phyloP scores from a whole-genome alignment of 2,329 filamentous ascomycete species.

The Coniochaeta sp. region DNA sequence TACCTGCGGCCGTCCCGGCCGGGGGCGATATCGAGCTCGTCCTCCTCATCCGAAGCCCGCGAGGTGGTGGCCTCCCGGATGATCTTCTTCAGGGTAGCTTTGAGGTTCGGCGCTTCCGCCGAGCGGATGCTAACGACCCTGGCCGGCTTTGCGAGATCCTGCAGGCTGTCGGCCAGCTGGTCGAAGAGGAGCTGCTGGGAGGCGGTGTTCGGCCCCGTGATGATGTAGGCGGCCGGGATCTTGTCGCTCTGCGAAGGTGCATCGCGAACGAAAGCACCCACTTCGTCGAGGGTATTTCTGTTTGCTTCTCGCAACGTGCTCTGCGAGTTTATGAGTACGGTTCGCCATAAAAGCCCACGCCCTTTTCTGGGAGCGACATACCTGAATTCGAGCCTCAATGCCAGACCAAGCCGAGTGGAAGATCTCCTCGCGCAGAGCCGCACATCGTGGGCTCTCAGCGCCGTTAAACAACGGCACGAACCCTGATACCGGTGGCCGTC shows the following conservation, averaged over 20 bases:
- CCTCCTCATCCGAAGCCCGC: slow-evolving; percentile 39
- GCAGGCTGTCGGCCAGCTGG: slow-evolving; percentile 56
- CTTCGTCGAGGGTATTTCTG: slow-evolving; percentile 49
- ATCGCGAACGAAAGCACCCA: slow-evolving; percentile 46
- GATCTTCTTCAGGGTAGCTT: slow-evolving; percentile 63
- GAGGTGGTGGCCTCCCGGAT: slow-evolving; percentile 60
- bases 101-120: slow-evolving; percentile 65
- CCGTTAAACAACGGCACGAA: slow-evolving; percentile 51
- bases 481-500: slow-evolving; percentile 12
- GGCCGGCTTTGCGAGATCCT: slow-evolving; percentile 32
- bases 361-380: slow-evolving; percentile 21
- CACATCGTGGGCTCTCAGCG: slow-evolving; percentile 39
- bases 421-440: slow-evolving; percentile 46
- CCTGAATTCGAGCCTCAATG: slow-evolving; percentile 58
- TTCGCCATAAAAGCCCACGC: neutral
- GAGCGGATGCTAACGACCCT: slow-evolving; percentile 62
- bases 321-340: slow-evolving; percentile 23
- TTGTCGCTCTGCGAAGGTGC: slow-evolving; percentile 29
- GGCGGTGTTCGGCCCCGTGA: slow-evolving; percentile 72
- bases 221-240: slow-evolving; percentile 64
- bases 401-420: slow-evolving; percentile 59
- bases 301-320: slow-evolving; percentile 53
- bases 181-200: slow-evolving; percentile 68
- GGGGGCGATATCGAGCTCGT: slow-evolving; percentile 34
- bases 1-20: slow-evolving; percentile 50